Evolutionary conservation across 345 rosid genomes (phyloP).

Genomic region (Eucalyptus sp.): DNA sequence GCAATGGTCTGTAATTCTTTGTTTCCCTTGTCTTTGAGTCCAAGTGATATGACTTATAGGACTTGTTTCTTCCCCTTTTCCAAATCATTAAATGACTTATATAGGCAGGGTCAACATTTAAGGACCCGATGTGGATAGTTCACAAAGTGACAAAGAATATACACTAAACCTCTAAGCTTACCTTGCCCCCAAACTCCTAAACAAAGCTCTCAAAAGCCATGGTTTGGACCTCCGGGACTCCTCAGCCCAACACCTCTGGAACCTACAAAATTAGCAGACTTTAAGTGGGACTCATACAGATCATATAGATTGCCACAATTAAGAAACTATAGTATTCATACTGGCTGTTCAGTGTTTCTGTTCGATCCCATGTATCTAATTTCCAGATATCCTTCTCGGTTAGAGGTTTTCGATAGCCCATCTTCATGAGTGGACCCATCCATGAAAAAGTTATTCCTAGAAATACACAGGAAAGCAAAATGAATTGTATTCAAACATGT

Average conservation of each 20-base stretch:
- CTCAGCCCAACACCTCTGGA: conserved; percentile 77
- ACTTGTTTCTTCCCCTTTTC: background rate
- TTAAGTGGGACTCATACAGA: background rate
- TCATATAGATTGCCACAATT: background rate
- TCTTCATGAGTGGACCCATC: conserved; percentile 86
- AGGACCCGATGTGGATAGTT: background rate
- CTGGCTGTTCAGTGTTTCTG: conserved; percentile 71
- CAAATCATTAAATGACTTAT: background rate
- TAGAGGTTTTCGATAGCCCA: conserved; percentile 78
- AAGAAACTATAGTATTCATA: background rate
- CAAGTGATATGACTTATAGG: background rate
- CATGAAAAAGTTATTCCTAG: conserved; percentile 62
- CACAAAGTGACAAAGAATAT: background rate
- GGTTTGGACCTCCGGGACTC: conserved; percentile 72
- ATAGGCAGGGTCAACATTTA: background rate
- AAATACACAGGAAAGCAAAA: background rate
- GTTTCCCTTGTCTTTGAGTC: background rate
- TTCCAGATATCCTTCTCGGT: conserved; percentile 95
- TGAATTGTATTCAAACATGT: background rate
- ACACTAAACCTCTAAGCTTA: conserved; percentile 2
- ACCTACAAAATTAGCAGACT: conserved; percentile 31
- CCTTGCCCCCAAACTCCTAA: conserved; percentile 90
- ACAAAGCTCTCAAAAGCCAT: conserved; percentile 85
- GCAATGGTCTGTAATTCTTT: background rate
- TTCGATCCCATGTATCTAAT: conserved; percentile 84